These are phyloP conservation scores for Chaetothyriales sp. DNA, from an alignment of 2,329 filamentous ascomycete species.

Conservation along the genomic window DNA sequence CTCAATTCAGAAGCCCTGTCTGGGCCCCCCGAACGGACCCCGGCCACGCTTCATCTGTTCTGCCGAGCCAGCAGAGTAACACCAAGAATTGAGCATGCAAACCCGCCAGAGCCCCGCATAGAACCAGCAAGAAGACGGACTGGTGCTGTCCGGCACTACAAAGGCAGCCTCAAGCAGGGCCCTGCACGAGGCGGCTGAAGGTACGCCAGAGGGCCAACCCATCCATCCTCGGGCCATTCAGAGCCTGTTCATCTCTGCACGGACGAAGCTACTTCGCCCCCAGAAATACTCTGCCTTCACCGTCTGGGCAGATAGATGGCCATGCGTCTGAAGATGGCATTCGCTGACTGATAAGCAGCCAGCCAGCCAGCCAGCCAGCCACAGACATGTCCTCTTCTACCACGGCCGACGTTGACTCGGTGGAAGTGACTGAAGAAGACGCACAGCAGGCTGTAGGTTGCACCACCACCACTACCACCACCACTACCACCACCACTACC, in stretches of 20 bases:
- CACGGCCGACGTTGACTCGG: constrained; percentile 4
- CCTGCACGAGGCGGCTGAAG: not conserved
- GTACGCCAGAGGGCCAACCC: not conserved
- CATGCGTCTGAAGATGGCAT: not conserved
- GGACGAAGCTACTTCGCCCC: too few species aligned
- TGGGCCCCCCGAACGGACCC: too few species aligned
- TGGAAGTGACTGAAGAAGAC: constrained; percentile 6
- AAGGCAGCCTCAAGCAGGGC: not conserved
- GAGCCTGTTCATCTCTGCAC: too few species aligned
- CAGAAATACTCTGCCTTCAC: too few species aligned
- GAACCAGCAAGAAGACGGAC: not conserved
- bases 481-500: too few species aligned
- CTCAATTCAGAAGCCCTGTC: not conserved
- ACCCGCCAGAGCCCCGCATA: not conserved
- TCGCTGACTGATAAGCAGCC: constrained; percentile 2
- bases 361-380: not conserved
- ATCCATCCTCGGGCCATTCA: not conserved
- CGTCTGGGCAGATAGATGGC: not conserved
- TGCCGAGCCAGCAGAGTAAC: not conserved
- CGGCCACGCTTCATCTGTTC: not conserved
- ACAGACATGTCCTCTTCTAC: constrained; percentile 7
- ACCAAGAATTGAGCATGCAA: not conserved
- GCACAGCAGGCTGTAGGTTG: constrained; percentile 11
- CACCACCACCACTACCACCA: too few species aligned
- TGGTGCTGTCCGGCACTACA: not conserved